phyloP scores from a whole-genome alignment of 257 asterid genomes.

The Solanum chiquidenum region DNA sequence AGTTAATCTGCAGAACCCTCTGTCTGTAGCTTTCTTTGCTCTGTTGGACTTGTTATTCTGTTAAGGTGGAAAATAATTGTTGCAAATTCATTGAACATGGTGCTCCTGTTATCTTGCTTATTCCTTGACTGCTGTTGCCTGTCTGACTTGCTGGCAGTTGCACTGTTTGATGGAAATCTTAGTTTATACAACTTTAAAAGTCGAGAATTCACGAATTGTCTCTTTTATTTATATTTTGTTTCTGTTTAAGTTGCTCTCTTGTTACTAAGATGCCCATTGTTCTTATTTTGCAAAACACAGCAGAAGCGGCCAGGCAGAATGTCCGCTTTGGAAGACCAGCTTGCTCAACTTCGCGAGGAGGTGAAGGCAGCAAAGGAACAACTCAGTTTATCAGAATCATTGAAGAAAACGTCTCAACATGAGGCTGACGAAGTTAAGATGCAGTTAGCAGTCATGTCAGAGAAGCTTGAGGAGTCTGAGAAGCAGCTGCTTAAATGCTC shows the following conservation, averaged over 20 bases:
- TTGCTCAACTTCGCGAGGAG: conserved; percentile 65
- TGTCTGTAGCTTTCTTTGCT: not conserved
- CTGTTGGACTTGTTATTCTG: not conserved
- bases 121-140: not conserved
- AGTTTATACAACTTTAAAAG: not conserved
- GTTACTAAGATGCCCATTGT: not conserved
- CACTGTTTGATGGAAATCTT: not conserved
- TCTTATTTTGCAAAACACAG: conserved; percentile 16
- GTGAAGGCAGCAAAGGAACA: conserved; percentile 59
- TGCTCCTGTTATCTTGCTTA: not conserved
- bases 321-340: conserved; percentile 58
- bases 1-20: not conserved
- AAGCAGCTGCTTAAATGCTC: conserved; percentile 53
- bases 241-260: not conserved
- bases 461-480: conserved; percentile 50
- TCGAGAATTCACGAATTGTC: not conserved
- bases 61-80: not conserved
- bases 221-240: not conserved
- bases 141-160: not conserved
- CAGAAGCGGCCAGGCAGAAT: conserved; percentile 37
- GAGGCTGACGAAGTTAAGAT: conserved; percentile 61
- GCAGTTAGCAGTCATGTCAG: conserved; percentile 49
- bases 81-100: not conserved
- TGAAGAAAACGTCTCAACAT: conserved; percentile 48
- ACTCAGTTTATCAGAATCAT: conserved; percentile 57